A percentile compares a stretch with the other conserved stretches of the same genome.
phyloP scores from a whole-genome alignment of 495 filamentous ascomycete genomes.

The Penicillium daleae region DNA sequence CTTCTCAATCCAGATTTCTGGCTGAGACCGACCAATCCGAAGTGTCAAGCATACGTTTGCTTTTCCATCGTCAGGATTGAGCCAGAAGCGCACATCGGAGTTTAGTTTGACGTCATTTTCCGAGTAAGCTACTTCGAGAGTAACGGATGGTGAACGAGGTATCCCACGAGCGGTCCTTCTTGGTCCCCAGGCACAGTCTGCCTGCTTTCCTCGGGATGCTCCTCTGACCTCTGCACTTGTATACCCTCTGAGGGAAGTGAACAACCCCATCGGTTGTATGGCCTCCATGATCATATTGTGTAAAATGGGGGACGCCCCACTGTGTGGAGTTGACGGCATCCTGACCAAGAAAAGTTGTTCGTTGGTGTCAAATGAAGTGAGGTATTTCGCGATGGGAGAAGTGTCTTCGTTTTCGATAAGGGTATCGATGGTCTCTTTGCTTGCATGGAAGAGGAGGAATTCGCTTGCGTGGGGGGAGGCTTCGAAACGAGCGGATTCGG shows the following conservation, averaged over 20 bases:
- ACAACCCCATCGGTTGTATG: constrained; percentile 1
- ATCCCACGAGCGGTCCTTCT: background rate
- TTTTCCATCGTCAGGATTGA: constrained; percentile 8
- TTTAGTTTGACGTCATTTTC: background rate
- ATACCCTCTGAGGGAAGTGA: background rate
- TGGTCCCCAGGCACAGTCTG: constrained; percentile 7
- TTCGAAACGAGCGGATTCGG: constrained; percentile 6
- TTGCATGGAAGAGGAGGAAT: constrained; percentile 11
- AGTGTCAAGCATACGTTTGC: constrained; percentile 12
- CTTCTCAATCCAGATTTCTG: constrained; percentile 16
- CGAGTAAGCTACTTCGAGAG: background rate
- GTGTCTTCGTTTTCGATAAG: constrained; percentile 5
- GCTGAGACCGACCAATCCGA: background rate
- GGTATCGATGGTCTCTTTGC: constrained; percentile 10
- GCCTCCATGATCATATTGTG: background rate
- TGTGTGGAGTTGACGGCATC: constrained; percentile 5
- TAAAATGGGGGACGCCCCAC: background rate
- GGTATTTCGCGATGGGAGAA: background rate
- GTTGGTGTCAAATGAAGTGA: constrained; percentile 8
- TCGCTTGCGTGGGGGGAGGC: background rate
- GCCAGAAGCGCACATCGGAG: constrained; percentile 15
- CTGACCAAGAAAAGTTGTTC: constrained; percentile 12
- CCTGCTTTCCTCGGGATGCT: background rate
- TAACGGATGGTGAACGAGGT: background rate
- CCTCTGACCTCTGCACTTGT: background rate